Conservation (phyloP, 2,329 filamentous ascomycete species). For the Neonectria faginata region DNA sequence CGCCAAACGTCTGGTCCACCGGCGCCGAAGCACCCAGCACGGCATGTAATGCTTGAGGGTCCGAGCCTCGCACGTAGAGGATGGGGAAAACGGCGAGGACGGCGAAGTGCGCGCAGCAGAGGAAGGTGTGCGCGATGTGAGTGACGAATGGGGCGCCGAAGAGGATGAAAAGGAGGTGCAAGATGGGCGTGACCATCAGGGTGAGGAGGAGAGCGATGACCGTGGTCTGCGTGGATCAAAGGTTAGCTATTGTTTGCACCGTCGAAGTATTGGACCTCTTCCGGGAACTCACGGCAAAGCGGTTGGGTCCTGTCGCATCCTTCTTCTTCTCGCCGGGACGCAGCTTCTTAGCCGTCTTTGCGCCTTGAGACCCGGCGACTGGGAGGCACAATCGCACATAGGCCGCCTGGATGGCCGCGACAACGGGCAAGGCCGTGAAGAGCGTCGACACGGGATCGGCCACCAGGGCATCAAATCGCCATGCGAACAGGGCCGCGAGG, state of each 20-base stretch:
- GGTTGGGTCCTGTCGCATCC: conserved; percentile 57
- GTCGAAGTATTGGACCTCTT: background rate
- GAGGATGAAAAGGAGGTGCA: conserved; percentile 78
- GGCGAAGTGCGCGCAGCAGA: conserved; percentile 85
- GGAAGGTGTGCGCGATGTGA: conserved; percentile 80
- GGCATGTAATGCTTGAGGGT: conserved; percentile 75
- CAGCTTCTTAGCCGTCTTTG: conserved; percentile 59
- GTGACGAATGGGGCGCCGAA: conserved; percentile 93
- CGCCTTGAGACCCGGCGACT: conserved; percentile 62
- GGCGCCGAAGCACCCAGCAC: conserved; percentile 76
- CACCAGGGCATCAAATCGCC: conserved; percentile 75
- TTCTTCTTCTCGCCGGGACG: conserved; percentile 68
- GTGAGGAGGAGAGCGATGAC: conserved; percentile 69
- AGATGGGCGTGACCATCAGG: conserved; percentile 73
- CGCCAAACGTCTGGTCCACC: conserved; percentile 87
- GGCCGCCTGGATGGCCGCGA: conserved; percentile 72
- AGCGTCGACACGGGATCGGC: conserved; percentile 76
- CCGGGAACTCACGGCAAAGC: conserved; percentile 57
- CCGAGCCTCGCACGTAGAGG: conserved; percentile 87
- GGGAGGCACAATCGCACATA: conserved; percentile 75
- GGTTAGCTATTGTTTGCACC: conserved; percentile 33
- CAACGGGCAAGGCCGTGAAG: conserved; percentile 68
- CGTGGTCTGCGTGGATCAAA: conserved; percentile 52
- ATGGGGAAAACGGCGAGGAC: conserved; percentile 82
- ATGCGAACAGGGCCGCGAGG: conserved; percentile 72